These are phyloP conservation scores for Metarhizium anisopliae DNA, from an alignment of 2,329 filamentous ascomycete species.

Conservation along the genomic window DNA sequence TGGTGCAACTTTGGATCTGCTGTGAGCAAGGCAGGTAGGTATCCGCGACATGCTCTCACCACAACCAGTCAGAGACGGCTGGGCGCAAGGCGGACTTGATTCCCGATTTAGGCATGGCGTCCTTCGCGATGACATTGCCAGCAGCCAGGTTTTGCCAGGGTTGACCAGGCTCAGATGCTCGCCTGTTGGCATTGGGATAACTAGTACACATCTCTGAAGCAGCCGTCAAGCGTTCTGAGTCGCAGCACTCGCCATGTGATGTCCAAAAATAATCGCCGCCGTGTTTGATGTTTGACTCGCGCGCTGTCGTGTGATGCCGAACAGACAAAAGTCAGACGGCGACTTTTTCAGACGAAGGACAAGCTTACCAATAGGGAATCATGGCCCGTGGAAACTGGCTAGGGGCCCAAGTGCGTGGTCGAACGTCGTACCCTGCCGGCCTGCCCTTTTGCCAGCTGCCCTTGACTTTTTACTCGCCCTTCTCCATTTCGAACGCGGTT, in stretches of 20 bases:
- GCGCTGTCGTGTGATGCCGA: not conserved
- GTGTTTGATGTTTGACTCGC: conserved; percentile 2
- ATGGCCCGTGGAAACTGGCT: not conserved
- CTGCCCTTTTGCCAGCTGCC: not conserved
- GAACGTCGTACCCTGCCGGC: not conserved
- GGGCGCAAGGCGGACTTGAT: conserved; percentile 11
- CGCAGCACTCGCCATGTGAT: not conserved
- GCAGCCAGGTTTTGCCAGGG: not conserved
- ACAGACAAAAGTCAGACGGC: no score
- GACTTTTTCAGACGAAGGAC: not conserved
- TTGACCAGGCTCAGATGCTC: not conserved
- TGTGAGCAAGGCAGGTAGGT: not conserved
- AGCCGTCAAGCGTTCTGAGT: not conserved
- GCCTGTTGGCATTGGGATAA: not conserved
- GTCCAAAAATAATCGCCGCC: not conserved
- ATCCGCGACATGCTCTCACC: not conserved
- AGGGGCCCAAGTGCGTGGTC: not conserved
- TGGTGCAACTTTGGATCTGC: conserved; percentile 1
- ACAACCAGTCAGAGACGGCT: not conserved
- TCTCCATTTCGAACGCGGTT: not conserved
- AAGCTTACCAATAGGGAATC: not conserved
- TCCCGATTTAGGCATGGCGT: conserved; percentile 11
- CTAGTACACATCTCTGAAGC: not conserved
- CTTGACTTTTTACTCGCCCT: not conserved
- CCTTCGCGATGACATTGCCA: not conserved